These are phyloP conservation scores for Kitagawia praeruptora DNA, from an alignment of 129 eudicot species.

Conservation along the genomic window DNA sequence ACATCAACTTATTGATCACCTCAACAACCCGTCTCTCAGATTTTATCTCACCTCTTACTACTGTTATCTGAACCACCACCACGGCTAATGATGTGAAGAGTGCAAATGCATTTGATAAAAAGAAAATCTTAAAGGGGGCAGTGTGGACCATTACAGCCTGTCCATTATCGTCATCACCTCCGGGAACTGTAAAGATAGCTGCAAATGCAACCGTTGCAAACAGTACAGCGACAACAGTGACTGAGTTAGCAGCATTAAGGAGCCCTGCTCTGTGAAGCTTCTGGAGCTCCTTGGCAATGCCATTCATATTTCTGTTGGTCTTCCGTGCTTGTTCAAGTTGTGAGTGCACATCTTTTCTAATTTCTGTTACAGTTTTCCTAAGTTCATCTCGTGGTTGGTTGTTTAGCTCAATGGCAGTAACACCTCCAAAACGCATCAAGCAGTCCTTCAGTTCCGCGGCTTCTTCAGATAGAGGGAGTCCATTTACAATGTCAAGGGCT, in stretches of 20 bases:
- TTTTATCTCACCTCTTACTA: constrained; percentile 27
- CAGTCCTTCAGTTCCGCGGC: constrained; percentile 24
- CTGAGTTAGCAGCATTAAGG: constrained; percentile 35
- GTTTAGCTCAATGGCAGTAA: constrained; percentile 26
- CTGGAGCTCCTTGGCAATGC: constrained; percentile 34
- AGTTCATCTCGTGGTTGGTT: constrained; percentile 37
- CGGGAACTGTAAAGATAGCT: constrained; percentile 26
- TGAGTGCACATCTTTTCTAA: constrained; percentile 23
- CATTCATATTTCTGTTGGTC: constrained; percentile 29
- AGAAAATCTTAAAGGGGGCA: constrained; percentile 25
- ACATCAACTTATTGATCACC: constrained; percentile 36
- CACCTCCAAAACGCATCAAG: constrained; percentile 22
- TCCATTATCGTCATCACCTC: constrained; percentile 26
- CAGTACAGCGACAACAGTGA: constrained; percentile 31
- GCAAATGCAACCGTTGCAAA: constrained; percentile 35
- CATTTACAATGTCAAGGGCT: constrained; percentile 28
- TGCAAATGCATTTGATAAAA: constrained; percentile 27
- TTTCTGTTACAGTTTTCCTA: constrained; percentile 25
- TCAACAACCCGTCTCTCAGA: constrained; percentile 29
- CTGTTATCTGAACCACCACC: constrained; percentile 24
- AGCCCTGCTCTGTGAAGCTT: constrained; percentile 34
- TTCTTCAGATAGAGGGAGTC: constrained; percentile 29
- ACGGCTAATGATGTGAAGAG: constrained; percentile 32
- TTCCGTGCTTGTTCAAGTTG: constrained; percentile 32
- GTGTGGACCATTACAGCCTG: constrained; percentile 20